These are phyloP conservation scores for Dactylellina drechsleri DNA, from an alignment of 2,329 filamentous ascomycete species.

Conservation along the genomic window DNA sequence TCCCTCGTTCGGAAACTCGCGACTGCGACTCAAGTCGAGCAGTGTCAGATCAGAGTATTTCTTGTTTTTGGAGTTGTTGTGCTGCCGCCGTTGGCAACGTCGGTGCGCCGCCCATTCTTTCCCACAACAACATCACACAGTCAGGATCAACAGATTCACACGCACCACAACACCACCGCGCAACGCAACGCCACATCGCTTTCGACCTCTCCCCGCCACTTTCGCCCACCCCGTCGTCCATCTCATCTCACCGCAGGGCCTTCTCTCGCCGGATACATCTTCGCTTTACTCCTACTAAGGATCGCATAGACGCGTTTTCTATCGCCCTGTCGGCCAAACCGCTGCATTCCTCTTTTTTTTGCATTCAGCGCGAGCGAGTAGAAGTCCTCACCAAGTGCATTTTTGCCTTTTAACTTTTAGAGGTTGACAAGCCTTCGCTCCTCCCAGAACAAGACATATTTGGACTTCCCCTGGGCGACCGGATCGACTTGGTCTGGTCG, in stretches of 20 bases:
- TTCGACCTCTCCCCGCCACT: conserved; percentile 1
- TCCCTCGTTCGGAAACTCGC: conserved; percentile 11
- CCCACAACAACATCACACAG: conserved; percentile 36
- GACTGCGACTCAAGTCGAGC: conserved; percentile 26
- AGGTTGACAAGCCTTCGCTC: neutral
- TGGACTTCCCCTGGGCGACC: neutral
- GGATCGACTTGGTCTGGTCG: conserved; percentile 11
- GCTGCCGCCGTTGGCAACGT: neutral
- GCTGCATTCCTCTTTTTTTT: conserved; percentile 10
- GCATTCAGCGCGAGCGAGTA: neutral
- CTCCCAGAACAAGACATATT: neutral
- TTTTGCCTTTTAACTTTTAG: neutral
- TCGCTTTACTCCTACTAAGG: neutral
- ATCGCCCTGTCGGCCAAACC: neutral
- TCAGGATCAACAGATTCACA: conserved; percentile 33
- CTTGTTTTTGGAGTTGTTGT: neutral
- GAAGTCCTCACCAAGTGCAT: neutral
- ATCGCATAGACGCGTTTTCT: neutral
- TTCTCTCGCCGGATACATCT: neutral
- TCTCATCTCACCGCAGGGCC: neutral
- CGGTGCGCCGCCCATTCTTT: conserved; percentile 7
- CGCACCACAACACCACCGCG: conserved; percentile 8
- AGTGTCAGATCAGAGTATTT: neutral
- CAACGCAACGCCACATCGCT: conserved; percentile 37
- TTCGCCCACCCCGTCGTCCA: neutral